A percentile compares a stretch with the other conserved stretches of the same genome.
Evolutionary conservation across 148 eudicot genomes (phyloP).

Genomic region (Salicornia ramosissima): DNA sequence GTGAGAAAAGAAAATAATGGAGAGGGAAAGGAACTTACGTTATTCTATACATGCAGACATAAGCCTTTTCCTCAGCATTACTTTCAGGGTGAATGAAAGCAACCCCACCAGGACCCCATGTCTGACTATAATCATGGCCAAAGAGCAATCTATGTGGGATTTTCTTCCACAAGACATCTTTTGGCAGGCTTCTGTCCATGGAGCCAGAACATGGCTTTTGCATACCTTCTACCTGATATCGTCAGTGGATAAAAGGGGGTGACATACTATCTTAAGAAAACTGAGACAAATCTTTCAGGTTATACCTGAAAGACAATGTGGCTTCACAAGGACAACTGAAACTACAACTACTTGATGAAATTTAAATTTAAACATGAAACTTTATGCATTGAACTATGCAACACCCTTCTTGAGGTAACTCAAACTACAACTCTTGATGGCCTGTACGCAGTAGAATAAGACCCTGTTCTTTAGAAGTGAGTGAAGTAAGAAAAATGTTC

Average conservation of each 20-base stretch:
- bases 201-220: constrained; percentile 64
- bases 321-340: neutral
- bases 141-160: constrained; percentile 79
- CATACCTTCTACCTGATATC: constrained; percentile 85
- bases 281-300: neutral
- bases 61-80: constrained; percentile 41
- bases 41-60: constrained; percentile 66
- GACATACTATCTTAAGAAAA: neutral
- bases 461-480: neutral
- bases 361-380: neutral
- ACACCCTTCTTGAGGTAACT: too few relatives aligned
- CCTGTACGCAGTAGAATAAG: too few relatives aligned
- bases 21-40: constrained; percentile 48
- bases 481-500: too few relatives aligned
- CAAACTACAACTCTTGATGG: too few relatives aligned
- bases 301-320: neutral
- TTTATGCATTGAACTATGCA: neutral
- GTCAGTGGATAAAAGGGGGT: constrained; percentile 9
- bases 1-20: neutral
- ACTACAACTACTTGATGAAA: neutral
- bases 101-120: constrained; percentile 97
- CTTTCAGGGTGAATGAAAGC: constrained; percentile 90
- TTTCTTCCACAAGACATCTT: constrained; percentile 59
- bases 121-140: constrained; percentile 52
- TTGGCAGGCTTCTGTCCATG: constrained; percentile 71